phyloP scores from a whole-genome alignment of 1,139 yeast genomes.

The Nematodospora anomalae region DNA sequence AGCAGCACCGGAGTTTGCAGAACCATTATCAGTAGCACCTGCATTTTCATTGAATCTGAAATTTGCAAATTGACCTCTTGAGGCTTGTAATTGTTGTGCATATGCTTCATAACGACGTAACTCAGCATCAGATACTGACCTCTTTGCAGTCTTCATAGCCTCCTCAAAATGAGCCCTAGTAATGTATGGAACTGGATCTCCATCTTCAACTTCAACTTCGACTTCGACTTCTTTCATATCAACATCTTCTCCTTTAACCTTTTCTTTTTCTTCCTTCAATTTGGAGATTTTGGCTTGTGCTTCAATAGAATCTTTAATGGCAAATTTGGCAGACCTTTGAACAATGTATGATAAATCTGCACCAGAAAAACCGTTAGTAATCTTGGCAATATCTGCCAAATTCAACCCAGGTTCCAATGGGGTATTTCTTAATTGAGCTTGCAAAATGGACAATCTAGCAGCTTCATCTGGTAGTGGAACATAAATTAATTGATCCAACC shows the following conservation, averaged over 20 bases:
- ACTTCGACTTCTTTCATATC: constrained; percentile 49
- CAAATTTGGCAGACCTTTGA: constrained; percentile 97
- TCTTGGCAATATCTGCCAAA: constrained; percentile 83
- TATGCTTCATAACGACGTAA: constrained; percentile 98
- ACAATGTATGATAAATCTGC: constrained; percentile 97
- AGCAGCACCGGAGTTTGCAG: constrained; percentile 26
- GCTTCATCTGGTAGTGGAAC: constrained; percentile 97
- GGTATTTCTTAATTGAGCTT: constrained; percentile 96
- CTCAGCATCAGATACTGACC: constrained; percentile 96
- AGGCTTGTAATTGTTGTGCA: constrained; percentile 93
- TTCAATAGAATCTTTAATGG: constrained; percentile 96
- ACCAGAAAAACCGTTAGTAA: constrained; percentile 97
- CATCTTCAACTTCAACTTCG: constrained; percentile 60
- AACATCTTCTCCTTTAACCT: constrained; percentile 56
- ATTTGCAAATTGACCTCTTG: constrained; percentile 87
- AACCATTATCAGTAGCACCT: constrained; percentile 17
- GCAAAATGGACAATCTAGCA: constrained; percentile 89
- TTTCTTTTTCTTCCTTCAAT: constrained; percentile 45
- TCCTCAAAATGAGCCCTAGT: constrained; percentile 94
- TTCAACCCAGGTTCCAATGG: constrained; percentile 98
- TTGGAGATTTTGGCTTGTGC: constrained; percentile 62
- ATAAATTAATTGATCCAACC: constrained; percentile 96
- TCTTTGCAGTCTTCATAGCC: constrained; percentile 98
- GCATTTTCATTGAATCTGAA: constrained; percentile 59
- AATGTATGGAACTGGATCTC: constrained; percentile 93